Base-by-base conservation (phyloP, 306 rosid genomes). In the Quercus cerris region DNA sequence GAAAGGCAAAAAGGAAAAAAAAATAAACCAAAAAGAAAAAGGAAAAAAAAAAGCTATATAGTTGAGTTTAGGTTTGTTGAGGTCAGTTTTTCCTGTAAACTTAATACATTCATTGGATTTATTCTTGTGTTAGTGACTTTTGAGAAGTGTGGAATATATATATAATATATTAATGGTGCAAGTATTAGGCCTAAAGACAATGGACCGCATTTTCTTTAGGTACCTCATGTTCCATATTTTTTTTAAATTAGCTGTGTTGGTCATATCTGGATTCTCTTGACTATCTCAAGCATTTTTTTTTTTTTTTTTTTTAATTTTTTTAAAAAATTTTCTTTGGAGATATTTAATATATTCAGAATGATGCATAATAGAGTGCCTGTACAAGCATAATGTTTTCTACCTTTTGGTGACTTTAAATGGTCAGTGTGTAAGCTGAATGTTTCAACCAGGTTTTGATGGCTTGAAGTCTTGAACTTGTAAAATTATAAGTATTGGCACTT, bases 101-200 rank as follows among this genome's bases (percentile, higher is more conserved):
- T 80, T 83, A 22, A 89, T 90, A 83, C 87, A 89, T 89, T 90
- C 94, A 94, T 94, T 94, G 98, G 94, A 94, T 94, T 94, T 90
- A 94, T 94, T 94, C 98, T 89, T 94, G 94, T 86, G 88, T 85
- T 80, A 91, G 89, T 84, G 81, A 90, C 88, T 83, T 75, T 85
- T 85, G 85, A 82, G 79, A 83, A 87, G 89, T 84, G 91, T 91
- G 97, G 81, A 83, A 61, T 80, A 87, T 82, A 87, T 89, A 84
- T 91, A 80, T 87, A 70, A 80, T 88, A 84, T 91, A 80, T 87
- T 77, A 80, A 71, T 82, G 84, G 77, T 77, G 85, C 74, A 82
- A 81, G 82, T 84, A 75, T 80, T 88, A 82, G 94, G 84, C 77
- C 68, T 71, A 4, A n/a, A 70, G 77, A 70, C 78, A 57, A 75